These are phyloP conservation scores for Phellopilus nigrolimitatus DNA, from an alignment of 1,284 basidiomycete genomes.

Conservation along the genomic window DNA sequence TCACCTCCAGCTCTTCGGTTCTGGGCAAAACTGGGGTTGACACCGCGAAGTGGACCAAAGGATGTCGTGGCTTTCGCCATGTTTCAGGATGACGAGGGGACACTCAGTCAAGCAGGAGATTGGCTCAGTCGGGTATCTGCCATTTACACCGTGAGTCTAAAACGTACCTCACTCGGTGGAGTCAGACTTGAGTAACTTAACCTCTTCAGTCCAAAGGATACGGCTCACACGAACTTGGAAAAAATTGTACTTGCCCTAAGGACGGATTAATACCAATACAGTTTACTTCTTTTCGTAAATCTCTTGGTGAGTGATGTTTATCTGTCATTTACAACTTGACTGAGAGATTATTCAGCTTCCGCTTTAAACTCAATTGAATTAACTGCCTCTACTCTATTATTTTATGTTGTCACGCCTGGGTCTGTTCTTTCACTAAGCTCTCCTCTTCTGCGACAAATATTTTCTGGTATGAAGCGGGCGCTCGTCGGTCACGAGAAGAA, in stretches of 20 bases:
- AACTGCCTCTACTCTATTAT: conserved; percentile 42
- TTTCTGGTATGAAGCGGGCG: conserved; percentile 53
- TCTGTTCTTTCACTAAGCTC: conserved; percentile 54
- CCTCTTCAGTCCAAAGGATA: conserved; percentile 52
- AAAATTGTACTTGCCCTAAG: conserved; percentile 37
- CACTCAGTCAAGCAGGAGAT: conserved; percentile 40
- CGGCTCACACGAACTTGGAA: conserved; percentile 52
- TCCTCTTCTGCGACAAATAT: conserved; percentile 57
- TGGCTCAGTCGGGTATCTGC: conserved; percentile 56
- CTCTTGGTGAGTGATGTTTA: conserved; percentile 39
- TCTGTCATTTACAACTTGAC: background rate
- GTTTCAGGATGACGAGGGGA: conserved; percentile 54
- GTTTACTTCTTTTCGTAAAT: conserved; percentile 63
- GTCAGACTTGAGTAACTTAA: conserved; percentile 5
- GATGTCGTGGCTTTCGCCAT: conserved; percentile 63
- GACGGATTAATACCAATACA: conserved; percentile 57
- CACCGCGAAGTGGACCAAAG: conserved; percentile 65
- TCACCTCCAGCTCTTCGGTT: conserved; percentile 65
- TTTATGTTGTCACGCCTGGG: conserved; percentile 65
- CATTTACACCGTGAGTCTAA: conserved; percentile 60
- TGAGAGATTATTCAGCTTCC: conserved; percentile 34
- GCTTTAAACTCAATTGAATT: conserved; percentile 45
- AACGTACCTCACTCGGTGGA: background rate
- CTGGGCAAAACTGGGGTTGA: conserved; percentile 77
- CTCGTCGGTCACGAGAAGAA: conserved; percentile 39